Percentiles rank a stretch among this genome's conserved stretches.
Conservation (phyloP, 2,329 filamentous ascomycete genomes). For the Bipolaris sorokiniana region DNA sequence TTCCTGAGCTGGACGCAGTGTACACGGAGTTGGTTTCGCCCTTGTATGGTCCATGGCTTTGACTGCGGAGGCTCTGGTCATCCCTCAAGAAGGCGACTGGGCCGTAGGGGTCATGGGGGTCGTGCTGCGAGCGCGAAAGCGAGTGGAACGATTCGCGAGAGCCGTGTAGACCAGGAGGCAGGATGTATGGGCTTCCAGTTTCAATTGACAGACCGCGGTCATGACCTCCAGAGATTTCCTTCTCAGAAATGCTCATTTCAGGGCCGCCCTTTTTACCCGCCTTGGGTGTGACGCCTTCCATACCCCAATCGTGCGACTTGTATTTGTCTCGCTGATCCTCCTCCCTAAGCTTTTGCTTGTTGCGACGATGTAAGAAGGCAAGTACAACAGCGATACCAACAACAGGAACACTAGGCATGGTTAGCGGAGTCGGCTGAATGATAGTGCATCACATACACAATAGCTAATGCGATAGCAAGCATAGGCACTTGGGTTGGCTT, state of each 20-base stretch:
- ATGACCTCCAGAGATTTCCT: slow-evolving; percentile 43
- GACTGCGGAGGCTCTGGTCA: slow-evolving; percentile 46
- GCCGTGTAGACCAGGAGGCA: slow-evolving; percentile 79
- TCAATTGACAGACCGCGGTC: slow-evolving; percentile 64
- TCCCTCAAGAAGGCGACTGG: slow-evolving; percentile 63
- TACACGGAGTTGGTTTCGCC: slow-evolving; percentile 58
- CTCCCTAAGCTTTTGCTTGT: slow-evolving; percentile 69
- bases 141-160: slow-evolving; percentile 89
- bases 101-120: slow-evolving; percentile 85
- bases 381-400: slow-evolving; percentile 70
- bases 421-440: slow-evolving; percentile 29
- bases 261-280: slow-evolving; percentile 45
- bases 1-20: slow-evolving; percentile 57
- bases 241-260: slow-evolving; percentile 66
- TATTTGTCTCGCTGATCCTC: slow-evolving; percentile 89
- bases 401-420: slow-evolving; percentile 71
- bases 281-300: slow-evolving; percentile 61
- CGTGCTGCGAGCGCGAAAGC: slow-evolving; percentile 75
- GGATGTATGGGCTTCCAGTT: slow-evolving; percentile 84
- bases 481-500: slow-evolving; percentile 45
- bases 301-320: slow-evolving; percentile 89
- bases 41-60: slow-evolving; percentile 30
- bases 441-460: slow-evolving; percentile 34
- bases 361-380: slow-evolving; percentile 78
- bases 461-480: slow-evolving; percentile 42